Conservation (phyloP, 1,284 basidiomycete species). For the Heterobasidion parviporum region DNA sequence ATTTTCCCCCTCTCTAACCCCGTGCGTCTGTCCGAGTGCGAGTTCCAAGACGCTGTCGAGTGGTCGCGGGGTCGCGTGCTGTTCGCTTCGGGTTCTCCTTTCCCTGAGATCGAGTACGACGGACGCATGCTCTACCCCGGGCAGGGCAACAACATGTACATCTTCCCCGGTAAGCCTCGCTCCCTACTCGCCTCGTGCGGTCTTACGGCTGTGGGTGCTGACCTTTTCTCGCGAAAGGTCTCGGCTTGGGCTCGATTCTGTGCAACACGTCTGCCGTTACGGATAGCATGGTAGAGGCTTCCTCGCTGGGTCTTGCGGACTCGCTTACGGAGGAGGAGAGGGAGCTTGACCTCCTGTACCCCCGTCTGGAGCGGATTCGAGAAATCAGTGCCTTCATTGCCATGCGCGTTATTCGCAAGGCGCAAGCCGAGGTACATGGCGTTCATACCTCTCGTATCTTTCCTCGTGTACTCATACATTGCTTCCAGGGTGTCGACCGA, state of each 20-base stretch:
- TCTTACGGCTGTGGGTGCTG: conserved; percentile 5
- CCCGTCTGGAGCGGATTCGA: conserved; percentile 71
- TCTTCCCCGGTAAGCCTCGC: conserved; percentile 49
- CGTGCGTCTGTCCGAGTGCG: conserved; percentile 76
- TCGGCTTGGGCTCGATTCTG: conserved; percentile 77
- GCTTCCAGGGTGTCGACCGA: conserved; percentile 48
- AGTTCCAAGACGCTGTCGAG: conserved; percentile 78
- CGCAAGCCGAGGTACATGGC: conserved; percentile 60
- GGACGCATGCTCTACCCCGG: conserved; percentile 69
- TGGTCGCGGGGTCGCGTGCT: conserved; percentile 70
- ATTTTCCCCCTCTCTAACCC: conserved; percentile 98
- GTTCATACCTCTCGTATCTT: neutral
- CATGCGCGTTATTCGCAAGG: conserved; percentile 63
- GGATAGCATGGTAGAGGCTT: conserved; percentile 76
- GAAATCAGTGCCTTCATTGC: conserved; percentile 79
- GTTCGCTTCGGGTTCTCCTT: conserved; percentile 90
- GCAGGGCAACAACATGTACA: conserved; percentile 90
- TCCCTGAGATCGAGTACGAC: conserved; percentile 57
- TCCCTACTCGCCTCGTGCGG: conserved; percentile 13
- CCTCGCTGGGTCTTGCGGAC: conserved; percentile 71
- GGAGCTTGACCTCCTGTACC: conserved; percentile 61
- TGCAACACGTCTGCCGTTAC: conserved; percentile 60
- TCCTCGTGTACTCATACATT: neutral
- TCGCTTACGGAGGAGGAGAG: conserved; percentile 71
- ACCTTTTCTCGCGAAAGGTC: conserved; percentile 33